These are phyloP conservation scores for Colletotrichum scovillei DNA, from an alignment of 2,329 filamentous ascomycete genomes.

Conservation along the genomic window DNA sequence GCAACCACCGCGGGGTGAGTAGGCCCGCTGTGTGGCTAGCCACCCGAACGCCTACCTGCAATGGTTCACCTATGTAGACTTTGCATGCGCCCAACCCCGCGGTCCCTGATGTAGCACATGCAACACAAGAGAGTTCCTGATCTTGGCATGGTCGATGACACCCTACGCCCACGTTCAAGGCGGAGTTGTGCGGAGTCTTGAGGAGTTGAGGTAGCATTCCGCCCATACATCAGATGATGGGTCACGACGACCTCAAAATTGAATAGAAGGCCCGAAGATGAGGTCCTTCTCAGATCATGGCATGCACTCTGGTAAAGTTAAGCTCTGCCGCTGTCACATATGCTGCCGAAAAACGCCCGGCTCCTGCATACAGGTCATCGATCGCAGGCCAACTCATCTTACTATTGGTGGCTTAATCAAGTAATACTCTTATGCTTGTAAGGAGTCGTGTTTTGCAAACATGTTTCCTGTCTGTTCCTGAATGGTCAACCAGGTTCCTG, in stretches of 20 bases:
- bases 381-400: background rate
- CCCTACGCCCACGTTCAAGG: background rate
- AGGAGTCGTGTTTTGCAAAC: too few species aligned
- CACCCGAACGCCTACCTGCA: background rate
- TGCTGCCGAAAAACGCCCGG: constrained; percentile 12
- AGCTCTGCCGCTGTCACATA: too few species aligned
- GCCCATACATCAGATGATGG: constrained; percentile 17
- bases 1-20: constrained; percentile 27
- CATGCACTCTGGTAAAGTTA: background rate
- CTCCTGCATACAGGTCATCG: background rate
- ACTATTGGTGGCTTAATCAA: background rate
- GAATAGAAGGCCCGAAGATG: constrained; percentile 18
- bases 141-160: background rate
- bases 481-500: too few species aligned
- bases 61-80: too few species aligned
- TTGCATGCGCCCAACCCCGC: background rate
- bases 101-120: background rate
- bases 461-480: too few species aligned
- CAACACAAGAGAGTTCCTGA: too few species aligned
- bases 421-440: too few species aligned
- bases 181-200: constrained; percentile 30
- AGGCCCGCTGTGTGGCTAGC: constrained; percentile 13
- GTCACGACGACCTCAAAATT: background rate
- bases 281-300: too few species aligned
- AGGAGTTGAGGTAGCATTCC: background rate